Percentiles rank a stretch among this genome's conserved stretches.
Evolutionary conservation across 768 basidiomycete species (phyloP).

Genomic region (Rubroboletus satanas): DNA sequence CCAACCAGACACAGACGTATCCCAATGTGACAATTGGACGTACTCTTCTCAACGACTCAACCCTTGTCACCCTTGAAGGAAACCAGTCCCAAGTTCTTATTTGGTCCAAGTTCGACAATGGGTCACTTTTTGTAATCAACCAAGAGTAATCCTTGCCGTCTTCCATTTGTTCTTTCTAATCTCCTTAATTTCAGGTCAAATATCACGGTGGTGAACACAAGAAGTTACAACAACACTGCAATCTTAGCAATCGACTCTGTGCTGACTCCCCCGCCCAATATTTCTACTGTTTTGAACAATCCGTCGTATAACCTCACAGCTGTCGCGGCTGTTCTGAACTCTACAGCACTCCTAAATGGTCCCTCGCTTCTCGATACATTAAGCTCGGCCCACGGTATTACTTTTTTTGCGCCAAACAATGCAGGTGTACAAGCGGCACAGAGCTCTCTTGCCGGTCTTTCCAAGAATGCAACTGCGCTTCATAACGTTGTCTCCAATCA

Average conservation of each 20-base stretch:
- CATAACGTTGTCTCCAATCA: constrained; percentile 53
- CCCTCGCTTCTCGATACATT: constrained; percentile 23
- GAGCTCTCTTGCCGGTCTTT: constrained; percentile 30
- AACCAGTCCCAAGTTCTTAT: constrained; percentile 54
- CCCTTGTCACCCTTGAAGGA: constrained; percentile 53
- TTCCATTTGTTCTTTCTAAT: not conserved
- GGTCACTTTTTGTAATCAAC: constrained; percentile 46
- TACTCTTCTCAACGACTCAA: constrained; percentile 52
- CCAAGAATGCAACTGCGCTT: constrained; percentile 46
- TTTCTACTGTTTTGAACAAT: constrained; percentile 39
- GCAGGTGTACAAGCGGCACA: constrained; percentile 41
- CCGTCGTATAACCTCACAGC: constrained; percentile 40
- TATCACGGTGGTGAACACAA: constrained; percentile 37
- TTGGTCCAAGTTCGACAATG: constrained; percentile 38
- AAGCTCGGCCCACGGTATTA: constrained; percentile 49
- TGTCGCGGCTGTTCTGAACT: constrained; percentile 12
- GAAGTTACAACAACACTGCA: constrained; percentile 36
- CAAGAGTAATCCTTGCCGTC: constrained; percentile 36
- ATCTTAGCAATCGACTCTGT: constrained; percentile 51
- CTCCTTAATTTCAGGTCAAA: constrained; percentile 24
- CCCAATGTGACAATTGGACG: constrained; percentile 63
- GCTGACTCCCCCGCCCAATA: constrained; percentile 48
- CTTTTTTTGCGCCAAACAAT: constrained; percentile 64
- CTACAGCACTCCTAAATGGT: constrained; percentile 25
- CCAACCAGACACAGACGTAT: constrained; percentile 37